These are phyloP conservation scores for Suillus cothurnatus DNA, from an alignment of 768 basidiomycete species.

Conservation along the genomic window DNA sequence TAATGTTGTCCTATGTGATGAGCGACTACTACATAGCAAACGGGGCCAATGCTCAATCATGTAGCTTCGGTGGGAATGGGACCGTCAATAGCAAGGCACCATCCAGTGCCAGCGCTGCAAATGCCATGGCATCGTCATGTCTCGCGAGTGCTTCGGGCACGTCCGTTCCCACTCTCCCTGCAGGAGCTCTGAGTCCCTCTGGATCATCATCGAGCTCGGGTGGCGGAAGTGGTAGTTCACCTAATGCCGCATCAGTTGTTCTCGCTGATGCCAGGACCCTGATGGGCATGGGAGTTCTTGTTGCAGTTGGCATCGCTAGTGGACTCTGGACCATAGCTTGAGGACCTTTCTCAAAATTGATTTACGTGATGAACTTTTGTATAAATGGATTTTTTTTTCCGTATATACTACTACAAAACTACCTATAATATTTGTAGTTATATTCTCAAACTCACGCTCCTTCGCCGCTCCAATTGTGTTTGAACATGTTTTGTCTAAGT, in stretches of 20 bases:
- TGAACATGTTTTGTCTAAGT: conserved; percentile 1
- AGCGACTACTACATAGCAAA: conserved; percentile 72
- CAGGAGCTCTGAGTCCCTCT: conserved; percentile 28
- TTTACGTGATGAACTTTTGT: not conserved
- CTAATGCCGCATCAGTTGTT: conserved; percentile 25
- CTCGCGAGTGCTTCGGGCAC: conserved; percentile 63
- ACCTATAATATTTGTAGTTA: not conserved
- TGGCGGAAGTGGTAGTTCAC: conserved; percentile 21
- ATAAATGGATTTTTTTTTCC: not conserved
- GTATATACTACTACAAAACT: not conserved
- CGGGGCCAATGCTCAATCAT: conserved; percentile 59
- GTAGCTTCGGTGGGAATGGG: conserved; percentile 84
- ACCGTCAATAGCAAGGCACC: conserved; percentile 66
- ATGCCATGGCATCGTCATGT: conserved; percentile 65
- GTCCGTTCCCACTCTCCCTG: conserved; percentile 58
- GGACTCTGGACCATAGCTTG: conserved; percentile 47
- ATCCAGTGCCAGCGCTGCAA: conserved; percentile 48
- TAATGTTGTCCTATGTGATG: conserved; percentile 84
- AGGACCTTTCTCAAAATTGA: conserved; percentile 13
- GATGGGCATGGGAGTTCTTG: conserved; percentile 38
- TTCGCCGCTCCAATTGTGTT: not conserved
- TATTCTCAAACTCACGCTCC: not conserved
- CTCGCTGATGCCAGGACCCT: conserved; percentile 37
- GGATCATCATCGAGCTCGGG: conserved; percentile 26
- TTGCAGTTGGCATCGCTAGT: conserved; percentile 40